Base-by-base conservation (phyloP, 495 filamentous ascomycete species). In the Melanomma pulvis-pyrius region DNA sequence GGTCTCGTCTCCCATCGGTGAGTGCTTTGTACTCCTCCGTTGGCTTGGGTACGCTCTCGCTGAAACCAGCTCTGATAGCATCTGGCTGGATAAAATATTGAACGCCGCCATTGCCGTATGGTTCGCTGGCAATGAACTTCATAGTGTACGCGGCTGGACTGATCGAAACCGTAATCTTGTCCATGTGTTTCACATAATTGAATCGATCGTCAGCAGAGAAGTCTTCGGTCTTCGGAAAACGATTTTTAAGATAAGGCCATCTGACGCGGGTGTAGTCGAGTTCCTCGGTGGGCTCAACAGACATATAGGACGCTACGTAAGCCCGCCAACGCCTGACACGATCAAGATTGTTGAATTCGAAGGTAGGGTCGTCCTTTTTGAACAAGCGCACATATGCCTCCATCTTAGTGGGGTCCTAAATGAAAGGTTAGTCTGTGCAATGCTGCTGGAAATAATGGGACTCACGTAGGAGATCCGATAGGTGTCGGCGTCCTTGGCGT, bases 271-370 rank as follows among this genome's bases (percentile, higher is more conserved):
- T 81, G 44, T 87, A 82, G 7, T 82, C 79, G 7, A 97, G 82
- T 28, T 91, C 91, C 76, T 99, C 96, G 15, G 96, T 99, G 6
- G 89, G 90, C 61, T 96, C 92, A 47, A 92, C 82, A 73, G 90
- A 90, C 51, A 89, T 88, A 77, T 89, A 99, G 11, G 92, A 90
- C 44, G 92, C 91, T 46, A 96, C 90, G 73, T 99, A 99, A 81
- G 93, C 93, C 53, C 90, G 89, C 93, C 93, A 98, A 54, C 82
- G 82, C 49, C 83, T 82, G 59, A 86, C 83, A 29, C 80, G 76
- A 57, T 75, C 71, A 11, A 75, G 58, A 7, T 53, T 64, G 65
- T 79, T 83, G 30, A 89, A 80, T 57, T 92, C 85, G 71, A 93
- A 89, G 0, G 92, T 96, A 4, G 87, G 84, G 67, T 96, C 92